Percentiles rank a stretch among this genome's conserved stretches.
Conservation (phyloP, 805 yeast species). For the Scheffersomyces ergatensis region DNA sequence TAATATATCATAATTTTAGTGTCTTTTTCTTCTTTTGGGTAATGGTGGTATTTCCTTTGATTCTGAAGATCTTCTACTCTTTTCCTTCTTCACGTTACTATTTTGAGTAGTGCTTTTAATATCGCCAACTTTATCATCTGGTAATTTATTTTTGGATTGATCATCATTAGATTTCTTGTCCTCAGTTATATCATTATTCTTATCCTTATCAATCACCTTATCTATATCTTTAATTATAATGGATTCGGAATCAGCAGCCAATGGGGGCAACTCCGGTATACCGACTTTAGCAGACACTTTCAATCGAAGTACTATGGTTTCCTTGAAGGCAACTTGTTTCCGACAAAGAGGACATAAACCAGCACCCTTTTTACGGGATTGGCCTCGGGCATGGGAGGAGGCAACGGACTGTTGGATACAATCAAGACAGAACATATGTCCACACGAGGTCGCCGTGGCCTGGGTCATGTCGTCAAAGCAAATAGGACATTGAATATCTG, state of each 20-base stretch:
- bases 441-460: constrained; percentile 43
- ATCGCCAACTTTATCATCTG: too few relatives aligned
- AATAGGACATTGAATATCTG: constrained; percentile 41
- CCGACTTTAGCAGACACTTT: constrained; percentile 11
- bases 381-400: constrained; percentile 42
- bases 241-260: not conserved
- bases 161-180: too few relatives aligned
- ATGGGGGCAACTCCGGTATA: constrained; percentile 12
- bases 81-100: too few relatives aligned
- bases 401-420: constrained; percentile 41
- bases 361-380: constrained; percentile 31
- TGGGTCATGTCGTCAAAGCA: constrained; percentile 39
- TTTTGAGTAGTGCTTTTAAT: too few relatives aligned
- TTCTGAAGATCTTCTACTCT: too few relatives aligned
- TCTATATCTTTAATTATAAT: not conserved
- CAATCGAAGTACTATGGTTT: constrained; percentile 24
- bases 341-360: constrained; percentile 46
- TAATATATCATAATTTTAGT: too few relatives aligned
- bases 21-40: too few relatives aligned
- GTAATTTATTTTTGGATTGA: too few relatives aligned
- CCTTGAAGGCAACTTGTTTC: constrained; percentile 36
- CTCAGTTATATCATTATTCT: constrained; percentile 2
- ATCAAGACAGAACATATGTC: constrained; percentile 42
- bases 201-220: not conserved
- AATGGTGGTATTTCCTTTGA: too few relatives aligned